These are phyloP conservation scores for Populus nigra DNA, from an alignment of 345 rosid species.

Conservation along the genomic window DNA sequence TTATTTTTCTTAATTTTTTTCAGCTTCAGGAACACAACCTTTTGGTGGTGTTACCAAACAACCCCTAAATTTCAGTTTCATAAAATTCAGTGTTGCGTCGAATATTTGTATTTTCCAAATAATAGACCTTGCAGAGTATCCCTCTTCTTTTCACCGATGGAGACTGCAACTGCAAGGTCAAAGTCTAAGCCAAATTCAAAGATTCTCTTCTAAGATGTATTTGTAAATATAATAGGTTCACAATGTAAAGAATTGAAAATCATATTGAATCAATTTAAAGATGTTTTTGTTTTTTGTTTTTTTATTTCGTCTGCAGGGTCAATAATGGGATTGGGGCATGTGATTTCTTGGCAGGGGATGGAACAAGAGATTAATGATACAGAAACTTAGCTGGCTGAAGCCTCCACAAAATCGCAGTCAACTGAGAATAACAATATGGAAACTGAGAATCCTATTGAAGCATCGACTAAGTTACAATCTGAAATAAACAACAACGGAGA, in stretches of 20 bases:
- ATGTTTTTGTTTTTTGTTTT: neutral
- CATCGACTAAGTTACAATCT: neutral
- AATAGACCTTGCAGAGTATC: too few species aligned
- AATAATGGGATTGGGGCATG: neutral
- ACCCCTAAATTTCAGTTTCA: too few species aligned
- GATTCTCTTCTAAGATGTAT: neutral
- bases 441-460: neutral
- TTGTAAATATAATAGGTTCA: neutral
- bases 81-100: too few species aligned
- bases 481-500: constrained; percentile 16
- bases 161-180: neutral
- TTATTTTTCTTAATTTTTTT: too few species aligned
- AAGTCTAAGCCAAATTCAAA: neutral
- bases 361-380: constrained; percentile 30
- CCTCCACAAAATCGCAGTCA: neutral
- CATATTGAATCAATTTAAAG: neutral
- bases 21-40: too few species aligned
- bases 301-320: neutral
- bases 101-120: too few species aligned
- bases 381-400: constrained; percentile 5
- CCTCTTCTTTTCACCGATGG: too few species aligned
- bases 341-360: constrained; percentile 22
- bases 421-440: neutral
- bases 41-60: too few species aligned
- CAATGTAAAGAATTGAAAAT: neutral